Conservation (phyloP, 2,329 filamentous ascomycete species). For the Cercospora canescens region DNA sequence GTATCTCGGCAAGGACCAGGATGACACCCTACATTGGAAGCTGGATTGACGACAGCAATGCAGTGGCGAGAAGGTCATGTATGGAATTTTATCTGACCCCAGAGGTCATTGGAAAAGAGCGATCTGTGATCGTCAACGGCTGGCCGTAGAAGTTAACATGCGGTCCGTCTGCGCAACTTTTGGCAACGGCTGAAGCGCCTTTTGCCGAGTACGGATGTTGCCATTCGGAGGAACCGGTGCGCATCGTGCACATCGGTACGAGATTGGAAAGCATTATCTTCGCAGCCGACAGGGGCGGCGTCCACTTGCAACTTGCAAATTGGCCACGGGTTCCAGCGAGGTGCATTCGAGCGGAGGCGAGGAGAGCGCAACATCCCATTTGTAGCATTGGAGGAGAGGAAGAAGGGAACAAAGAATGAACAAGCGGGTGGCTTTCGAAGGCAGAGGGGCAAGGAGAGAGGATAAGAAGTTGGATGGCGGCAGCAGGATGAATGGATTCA, state of each 20-base stretch:
- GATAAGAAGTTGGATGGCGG: too few species aligned
- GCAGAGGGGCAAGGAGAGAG: not conserved
- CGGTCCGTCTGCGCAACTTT: not conserved
- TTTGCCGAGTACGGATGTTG: not conserved
- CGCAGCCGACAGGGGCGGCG: not conserved
- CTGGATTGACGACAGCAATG: constrained; percentile 25
- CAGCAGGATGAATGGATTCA: not conserved
- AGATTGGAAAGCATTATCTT: constrained; percentile 1
- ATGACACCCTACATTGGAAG: constrained; percentile 88
- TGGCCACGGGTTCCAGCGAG: not conserved
- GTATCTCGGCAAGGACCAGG: constrained; percentile 79
- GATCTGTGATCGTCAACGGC: not conserved
- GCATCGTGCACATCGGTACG: not conserved
- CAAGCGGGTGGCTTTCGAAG: not conserved
- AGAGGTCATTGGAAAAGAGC: not conserved
- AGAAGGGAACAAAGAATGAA: not conserved
- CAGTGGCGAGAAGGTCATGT: not conserved
- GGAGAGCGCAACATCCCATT: not conserved
- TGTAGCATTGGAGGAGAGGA: constrained; percentile 3
- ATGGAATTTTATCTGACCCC: not conserved
- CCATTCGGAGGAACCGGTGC: not conserved
- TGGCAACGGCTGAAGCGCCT: not conserved
- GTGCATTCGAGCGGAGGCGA: not conserved
- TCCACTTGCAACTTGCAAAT: not conserved
- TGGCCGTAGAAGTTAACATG: not conserved